phyloP scores from a whole-genome alignment of 768 basidiomycete species.

The Tricholoma terreum region DNA sequence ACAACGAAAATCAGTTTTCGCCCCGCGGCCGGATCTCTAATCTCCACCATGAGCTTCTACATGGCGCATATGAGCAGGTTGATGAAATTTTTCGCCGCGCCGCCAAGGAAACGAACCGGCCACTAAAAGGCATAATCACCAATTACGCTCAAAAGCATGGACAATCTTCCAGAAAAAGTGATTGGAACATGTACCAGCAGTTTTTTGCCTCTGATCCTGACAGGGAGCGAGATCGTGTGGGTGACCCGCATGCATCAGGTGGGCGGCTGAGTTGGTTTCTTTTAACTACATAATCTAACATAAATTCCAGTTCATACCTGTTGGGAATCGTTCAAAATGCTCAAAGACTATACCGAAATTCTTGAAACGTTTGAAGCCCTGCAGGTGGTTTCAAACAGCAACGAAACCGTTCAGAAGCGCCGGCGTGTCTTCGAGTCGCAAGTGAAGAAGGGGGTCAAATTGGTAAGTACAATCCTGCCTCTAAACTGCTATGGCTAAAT shows the following conservation, averaged over 20 bases:
- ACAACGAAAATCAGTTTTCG: not conserved
- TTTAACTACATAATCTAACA: not conserved
- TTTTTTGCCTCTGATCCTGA: not conserved
- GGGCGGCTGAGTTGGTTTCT: not conserved
- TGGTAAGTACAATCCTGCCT: not conserved
- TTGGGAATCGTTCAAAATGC: constrained; percentile 1
- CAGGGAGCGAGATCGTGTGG: not conserved
- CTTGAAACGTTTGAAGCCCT: not conserved
- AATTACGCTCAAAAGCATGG: not conserved
- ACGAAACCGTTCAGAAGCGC: not conserved
- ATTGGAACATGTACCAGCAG: not conserved
- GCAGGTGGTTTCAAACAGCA: not conserved
- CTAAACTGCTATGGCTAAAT: not conserved
- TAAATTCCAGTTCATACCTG: not conserved
- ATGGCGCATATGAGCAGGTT: not conserved
- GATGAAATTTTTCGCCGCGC: not conserved
- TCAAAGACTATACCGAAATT: not conserved
- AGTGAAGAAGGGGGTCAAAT: not conserved
- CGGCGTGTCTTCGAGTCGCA: not conserved
- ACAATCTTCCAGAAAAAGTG: not conserved
- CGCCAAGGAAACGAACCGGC: not conserved
- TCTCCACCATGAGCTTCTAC: not conserved
- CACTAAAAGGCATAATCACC: not conserved
- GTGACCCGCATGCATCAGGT: not conserved
- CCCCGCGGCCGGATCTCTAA: not conserved